Conservation (phyloP, 2,329 filamentous ascomycete genomes). For the Monosporascus ibericus region DNA sequence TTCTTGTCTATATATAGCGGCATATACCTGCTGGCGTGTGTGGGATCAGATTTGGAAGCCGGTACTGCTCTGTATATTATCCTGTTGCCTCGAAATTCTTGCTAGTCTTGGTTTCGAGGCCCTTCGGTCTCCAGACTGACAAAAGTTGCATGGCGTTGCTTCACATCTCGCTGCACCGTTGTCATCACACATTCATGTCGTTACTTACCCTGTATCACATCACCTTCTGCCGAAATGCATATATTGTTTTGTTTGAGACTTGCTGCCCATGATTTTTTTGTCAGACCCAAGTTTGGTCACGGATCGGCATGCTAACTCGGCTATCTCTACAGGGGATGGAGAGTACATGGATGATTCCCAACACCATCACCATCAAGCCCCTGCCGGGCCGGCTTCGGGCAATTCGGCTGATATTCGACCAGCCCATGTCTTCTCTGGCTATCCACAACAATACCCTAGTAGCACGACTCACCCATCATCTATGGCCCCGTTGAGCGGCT, state of each 20-base stretch:
- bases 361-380: constrained; percentile 60
- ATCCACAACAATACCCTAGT: constrained; percentile 28
- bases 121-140: constrained; percentile 33
- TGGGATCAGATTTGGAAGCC: constrained; percentile 30
- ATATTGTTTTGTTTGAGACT: constrained; percentile 18
- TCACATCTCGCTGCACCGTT: constrained; percentile 29
- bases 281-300: constrained; percentile 9
- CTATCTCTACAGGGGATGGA: constrained; percentile 48
- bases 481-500: constrained; percentile 28
- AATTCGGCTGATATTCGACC: constrained; percentile 50
- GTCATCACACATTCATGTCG: constrained; percentile 28
- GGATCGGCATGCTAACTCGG: constrained; percentile 23
- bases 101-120: constrained; percentile 26
- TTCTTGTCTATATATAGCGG: constrained; percentile 30
- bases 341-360: constrained; percentile 59
- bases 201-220: constrained; percentile 25
- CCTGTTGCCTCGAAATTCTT: constrained; percentile 32
- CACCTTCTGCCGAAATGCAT: constrained; percentile 22
- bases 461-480: constrained; percentile 35
- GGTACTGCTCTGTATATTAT: constrained; percentile 52
- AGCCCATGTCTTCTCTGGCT: constrained; percentile 31
- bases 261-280: constrained; percentile 13
- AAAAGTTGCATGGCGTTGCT: constrained; percentile 30
- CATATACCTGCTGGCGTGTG: constrained; percentile 28
- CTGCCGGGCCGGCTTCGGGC: constrained; percentile 42